Evolutionary conservation across 2,329 filamentous ascomycete species (phyloP).

Genomic region (Cladosporium halotolerans): DNA sequence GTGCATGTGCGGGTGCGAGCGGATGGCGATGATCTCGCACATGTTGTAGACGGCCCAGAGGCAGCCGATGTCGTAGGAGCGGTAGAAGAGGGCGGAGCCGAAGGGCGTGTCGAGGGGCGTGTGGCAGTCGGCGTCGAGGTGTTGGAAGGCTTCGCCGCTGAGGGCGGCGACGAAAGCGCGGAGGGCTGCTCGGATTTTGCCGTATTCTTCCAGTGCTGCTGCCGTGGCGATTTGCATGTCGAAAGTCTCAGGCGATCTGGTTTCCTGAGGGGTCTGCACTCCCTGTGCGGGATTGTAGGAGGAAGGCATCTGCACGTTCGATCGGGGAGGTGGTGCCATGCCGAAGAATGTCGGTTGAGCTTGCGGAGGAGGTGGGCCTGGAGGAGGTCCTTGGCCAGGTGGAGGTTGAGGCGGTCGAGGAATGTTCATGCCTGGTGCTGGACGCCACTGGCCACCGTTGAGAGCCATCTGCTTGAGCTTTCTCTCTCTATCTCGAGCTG

Average conservation of each 20-base stretch:
- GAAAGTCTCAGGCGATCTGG: slow-evolving; percentile 16
- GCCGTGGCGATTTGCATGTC: slow-evolving; percentile 60
- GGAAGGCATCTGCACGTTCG: slow-evolving; percentile 37
- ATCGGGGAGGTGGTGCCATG: slow-evolving; percentile 38
- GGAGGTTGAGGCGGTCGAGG: slow-evolving; percentile 30
- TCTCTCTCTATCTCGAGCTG: slow-evolving; percentile 66
- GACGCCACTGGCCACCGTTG: slow-evolving; percentile 52
- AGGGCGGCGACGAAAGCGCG: slow-evolving; percentile 59
- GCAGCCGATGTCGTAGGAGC: slow-evolving; percentile 78
- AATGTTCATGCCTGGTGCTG: slow-evolving; percentile 43
- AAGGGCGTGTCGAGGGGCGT: slow-evolving; percentile 65
- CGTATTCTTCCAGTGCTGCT: slow-evolving; percentile 74
- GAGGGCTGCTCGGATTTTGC: slow-evolving; percentile 65
- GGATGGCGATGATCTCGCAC: slow-evolving; percentile 72
- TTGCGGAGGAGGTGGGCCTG: slow-evolving; percentile 14
- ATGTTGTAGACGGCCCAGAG: slow-evolving; percentile 86
- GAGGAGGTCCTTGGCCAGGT: slow-evolving; percentile 14
- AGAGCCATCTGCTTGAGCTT: slow-evolving; percentile 64
- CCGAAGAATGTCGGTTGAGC: slow-evolving; percentile 47
- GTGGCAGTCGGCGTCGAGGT: slow-evolving; percentile 62
- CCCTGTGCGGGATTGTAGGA: slow-evolving; percentile 29
- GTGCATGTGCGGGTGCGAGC: slow-evolving; percentile 83
- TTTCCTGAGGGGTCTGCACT: slow-evolving; percentile 11
- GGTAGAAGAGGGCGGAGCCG: slow-evolving; percentile 72
- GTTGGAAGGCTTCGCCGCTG: slow-evolving; percentile 64